A percentile compares a stretch with the other conserved stretches of the same genome.
phyloP scores from a whole-genome alignment of 2,329 filamentous ascomycete species.

The Proliferodiscus dingleyae region DNA sequence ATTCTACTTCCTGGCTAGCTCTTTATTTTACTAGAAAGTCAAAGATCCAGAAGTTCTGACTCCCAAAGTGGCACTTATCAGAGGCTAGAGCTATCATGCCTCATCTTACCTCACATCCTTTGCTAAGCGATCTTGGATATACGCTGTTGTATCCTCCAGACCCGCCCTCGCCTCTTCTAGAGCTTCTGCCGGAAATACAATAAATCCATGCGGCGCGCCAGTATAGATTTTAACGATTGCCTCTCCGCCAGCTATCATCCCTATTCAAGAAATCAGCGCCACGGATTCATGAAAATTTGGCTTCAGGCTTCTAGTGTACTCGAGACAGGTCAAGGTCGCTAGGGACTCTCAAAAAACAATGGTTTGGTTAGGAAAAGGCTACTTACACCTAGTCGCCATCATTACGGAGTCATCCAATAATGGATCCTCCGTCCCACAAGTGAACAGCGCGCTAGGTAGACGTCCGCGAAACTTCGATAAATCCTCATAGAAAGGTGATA shows the following conservation, averaged over 20 bases:
- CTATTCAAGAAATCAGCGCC: no score
- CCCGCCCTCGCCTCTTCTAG: constrained; percentile 18
- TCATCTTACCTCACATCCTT: background rate
- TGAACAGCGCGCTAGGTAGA: constrained; percentile 50
- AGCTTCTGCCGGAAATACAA: constrained; percentile 13
- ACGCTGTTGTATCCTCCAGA: constrained; percentile 16
- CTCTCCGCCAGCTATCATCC: constrained; percentile 45
- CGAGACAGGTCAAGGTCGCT: no score
- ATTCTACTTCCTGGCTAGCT: no score
- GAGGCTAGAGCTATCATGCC: no score
- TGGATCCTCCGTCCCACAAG: constrained; percentile 49
- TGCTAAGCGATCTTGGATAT: constrained; percentile 12
- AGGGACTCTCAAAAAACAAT: no score
- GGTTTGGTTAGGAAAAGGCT: no score
- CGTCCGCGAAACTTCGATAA: constrained; percentile 30
- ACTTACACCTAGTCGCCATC: constrained; percentile 52
- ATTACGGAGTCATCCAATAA: constrained; percentile 48
- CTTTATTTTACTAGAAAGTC: no score
- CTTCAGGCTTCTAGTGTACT: no score
- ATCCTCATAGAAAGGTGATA: constrained; percentile 48
- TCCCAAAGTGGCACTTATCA: background rate
- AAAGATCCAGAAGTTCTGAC: background rate
- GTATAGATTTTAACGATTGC: constrained; percentile 47
- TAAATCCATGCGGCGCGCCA: constrained; percentile 51
- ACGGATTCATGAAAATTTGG: no score